These are phyloP conservation scores for Tolypocladium album DNA, from an alignment of 2,329 filamentous ascomycete genomes.

Conservation along the genomic window DNA sequence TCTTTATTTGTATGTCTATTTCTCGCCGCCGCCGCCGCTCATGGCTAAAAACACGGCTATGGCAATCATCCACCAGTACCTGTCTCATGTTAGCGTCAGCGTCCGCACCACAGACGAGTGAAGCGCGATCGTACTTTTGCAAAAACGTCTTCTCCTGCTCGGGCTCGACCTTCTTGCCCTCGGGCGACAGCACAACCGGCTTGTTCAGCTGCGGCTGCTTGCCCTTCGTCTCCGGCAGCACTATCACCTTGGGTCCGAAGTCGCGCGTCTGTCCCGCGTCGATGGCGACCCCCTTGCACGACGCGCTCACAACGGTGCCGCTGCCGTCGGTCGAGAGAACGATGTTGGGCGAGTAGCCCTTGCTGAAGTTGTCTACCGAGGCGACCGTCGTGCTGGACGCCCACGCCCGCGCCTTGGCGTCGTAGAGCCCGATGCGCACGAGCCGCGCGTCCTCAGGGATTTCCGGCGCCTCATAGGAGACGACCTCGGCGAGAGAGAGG, in stretches of 20 bases:
- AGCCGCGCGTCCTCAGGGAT: conserved; percentile 33
- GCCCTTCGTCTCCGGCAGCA: conserved; percentile 37
- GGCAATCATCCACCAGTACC: conserved; percentile 57
- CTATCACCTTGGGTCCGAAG: conserved; percentile 49
- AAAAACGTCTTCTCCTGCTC: conserved; percentile 53
- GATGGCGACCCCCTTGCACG: conserved; percentile 44
- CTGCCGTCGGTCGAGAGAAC: conserved; percentile 37
- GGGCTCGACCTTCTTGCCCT: conserved; percentile 46
- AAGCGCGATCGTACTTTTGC: conserved; percentile 43
- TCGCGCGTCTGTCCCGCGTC: conserved; percentile 55
- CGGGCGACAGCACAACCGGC: conserved; percentile 49
- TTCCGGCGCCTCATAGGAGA: conserved; percentile 47
- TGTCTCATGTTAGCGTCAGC: conserved; percentile 26
- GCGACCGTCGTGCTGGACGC: conserved; percentile 44
- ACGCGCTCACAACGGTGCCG: conserved; percentile 37
- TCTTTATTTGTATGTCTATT: conserved; percentile 24
- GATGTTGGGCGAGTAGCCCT: conserved; percentile 49
- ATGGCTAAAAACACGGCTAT: conserved; percentile 42
- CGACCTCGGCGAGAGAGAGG: conserved; percentile 32
- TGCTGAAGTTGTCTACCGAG: conserved; percentile 45
- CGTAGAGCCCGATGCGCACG: conserved; percentile 48
- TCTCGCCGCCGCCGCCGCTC: conserved; percentile 36
- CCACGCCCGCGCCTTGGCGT: conserved; percentile 36
- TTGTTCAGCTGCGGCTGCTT: conserved; percentile 50
- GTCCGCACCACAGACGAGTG: not conserved